Base-by-base conservation (phyloP, 1,284 basidiomycete genomes). In the Ustilago bromivora region DNA sequence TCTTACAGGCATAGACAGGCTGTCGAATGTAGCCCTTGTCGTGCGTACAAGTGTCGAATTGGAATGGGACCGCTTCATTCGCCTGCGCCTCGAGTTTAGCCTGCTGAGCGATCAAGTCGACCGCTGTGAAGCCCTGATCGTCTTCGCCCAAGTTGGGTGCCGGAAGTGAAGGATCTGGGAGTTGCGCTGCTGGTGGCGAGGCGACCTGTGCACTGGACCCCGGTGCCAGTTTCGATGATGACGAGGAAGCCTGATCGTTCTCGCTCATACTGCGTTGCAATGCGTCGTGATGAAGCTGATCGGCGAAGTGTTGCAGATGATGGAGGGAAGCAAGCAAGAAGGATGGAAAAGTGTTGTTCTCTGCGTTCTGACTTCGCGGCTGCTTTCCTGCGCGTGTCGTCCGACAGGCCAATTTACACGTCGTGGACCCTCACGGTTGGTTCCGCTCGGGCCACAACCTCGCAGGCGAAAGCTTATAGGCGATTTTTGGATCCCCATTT, bases 11-110 rank as follows among this genome's bases (percentile, higher is more conserved):
- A 53, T 80, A 88, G 28, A 87, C 72, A 2, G 86, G 84, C 65
- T 88, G 87, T 19, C 85, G 82, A 62, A 87, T 81, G 69, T 84
- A 80, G 32, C 86, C 86, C 17, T 76, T 57, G 5, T 77, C 76
- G 73, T 84, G 79, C 0, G 87, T 87, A 75, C 87, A 88, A 0
- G 83, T 81, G 67, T 87, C 87, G 59, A 86, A 80, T 12, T 68
- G 61, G 71, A 84, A 87, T 1, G 87, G 87, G 34, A 87, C 79
- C 0, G 83, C 84, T 36, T 87, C 87, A 32, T 80, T 66, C 3
- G 87, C 87, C 46, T 87, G 85, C 4, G 71, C 78, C 54, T 87
- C 87, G 13, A 88, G 74, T 12, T 77, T 78, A 0, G 80, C 77
- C 58, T 87, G 86, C 5, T 82, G 83, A 0, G 82, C 81, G 35